These are phyloP conservation scores for Syzygium aqueum DNA, from an alignment of 345 rosid species.

Conservation along the genomic window DNA sequence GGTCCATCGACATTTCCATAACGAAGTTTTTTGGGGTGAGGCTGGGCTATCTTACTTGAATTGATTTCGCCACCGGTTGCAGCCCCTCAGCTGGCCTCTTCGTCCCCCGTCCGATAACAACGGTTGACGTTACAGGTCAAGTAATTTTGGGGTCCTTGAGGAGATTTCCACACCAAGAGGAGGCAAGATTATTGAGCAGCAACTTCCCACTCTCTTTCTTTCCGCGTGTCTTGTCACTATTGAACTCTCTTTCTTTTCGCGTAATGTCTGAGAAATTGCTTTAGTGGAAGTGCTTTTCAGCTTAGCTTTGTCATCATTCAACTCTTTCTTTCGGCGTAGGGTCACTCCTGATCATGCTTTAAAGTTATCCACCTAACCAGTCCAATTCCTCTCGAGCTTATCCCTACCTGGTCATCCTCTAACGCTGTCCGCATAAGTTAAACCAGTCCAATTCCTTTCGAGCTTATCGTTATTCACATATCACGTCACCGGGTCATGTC, in stretches of 20 bases:
- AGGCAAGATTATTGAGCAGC: neutral
- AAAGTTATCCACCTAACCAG: rapidly evolving
- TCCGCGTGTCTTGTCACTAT: too few species aligned
- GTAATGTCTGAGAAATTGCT: too few species aligned
- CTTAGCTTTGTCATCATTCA: neutral
- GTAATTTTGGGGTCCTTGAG: neutral
- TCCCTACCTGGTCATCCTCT: too few species aligned
- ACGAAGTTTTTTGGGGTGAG: neutral
- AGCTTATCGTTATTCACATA: too few species aligned
- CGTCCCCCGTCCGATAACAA: neutral
- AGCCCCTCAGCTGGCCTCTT: neutral
- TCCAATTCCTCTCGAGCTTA: too few species aligned
- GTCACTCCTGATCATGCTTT: neutral
- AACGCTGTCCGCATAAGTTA: too few species aligned
- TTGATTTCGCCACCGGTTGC: neutral
- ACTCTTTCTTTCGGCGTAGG: neutral
- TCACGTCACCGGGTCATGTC: too few species aligned
- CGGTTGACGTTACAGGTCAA: neutral
- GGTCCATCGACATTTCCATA: neutral
- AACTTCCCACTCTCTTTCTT: neutral
- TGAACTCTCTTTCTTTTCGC: too few species aligned
- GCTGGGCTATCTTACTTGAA: neutral
- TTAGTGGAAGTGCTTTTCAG: neutral
- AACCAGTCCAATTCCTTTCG: too few species aligned
- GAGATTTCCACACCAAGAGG: neutral